Evolutionary conservation across 2,329 filamentous ascomycete species (phyloP).

Genomic region (Elsinoe perseae): DNA sequence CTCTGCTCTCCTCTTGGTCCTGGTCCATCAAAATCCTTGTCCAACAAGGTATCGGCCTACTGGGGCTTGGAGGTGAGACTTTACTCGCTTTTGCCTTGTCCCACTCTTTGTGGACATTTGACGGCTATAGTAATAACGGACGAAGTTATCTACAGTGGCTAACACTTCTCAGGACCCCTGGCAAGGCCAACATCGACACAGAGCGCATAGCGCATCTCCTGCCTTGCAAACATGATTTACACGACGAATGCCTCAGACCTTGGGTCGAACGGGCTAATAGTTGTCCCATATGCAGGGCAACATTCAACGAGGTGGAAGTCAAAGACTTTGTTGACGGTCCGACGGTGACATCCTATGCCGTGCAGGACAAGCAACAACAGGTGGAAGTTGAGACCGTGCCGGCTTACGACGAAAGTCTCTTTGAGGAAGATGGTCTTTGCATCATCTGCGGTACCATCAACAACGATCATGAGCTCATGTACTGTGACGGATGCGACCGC

Average conservation of each 20-base stretch:
- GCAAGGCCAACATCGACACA: conserved; percentile 33
- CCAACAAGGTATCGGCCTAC: not conserved
- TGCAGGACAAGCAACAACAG: conserved; percentile 80
- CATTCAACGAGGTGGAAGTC: conserved; percentile 84
- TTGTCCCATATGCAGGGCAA: conserved; percentile 90
- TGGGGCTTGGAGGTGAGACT: conserved; percentile 27
- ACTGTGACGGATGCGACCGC: conserved; percentile 86
- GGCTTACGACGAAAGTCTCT: conserved; percentile 56
- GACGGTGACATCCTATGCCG: conserved; percentile 52
- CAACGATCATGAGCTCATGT: conserved; percentile 73
- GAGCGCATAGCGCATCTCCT: conserved; percentile 54
- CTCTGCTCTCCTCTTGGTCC: conserved; percentile 2
- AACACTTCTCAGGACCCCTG: conserved; percentile 21
- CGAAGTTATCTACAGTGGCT: conserved; percentile 22
- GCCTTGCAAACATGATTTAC: conserved; percentile 83
- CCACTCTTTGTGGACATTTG: conserved; percentile 25
- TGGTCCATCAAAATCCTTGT: conserved; percentile 1
- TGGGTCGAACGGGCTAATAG: conserved; percentile 98
- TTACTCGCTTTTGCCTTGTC: conserved; percentile 23
- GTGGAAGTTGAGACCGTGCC: conserved; percentile 80
- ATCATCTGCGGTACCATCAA: conserved; percentile 75
- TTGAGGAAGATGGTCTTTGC: conserved; percentile 67
- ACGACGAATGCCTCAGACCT: conserved; percentile 83
- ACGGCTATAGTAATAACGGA: conserved; percentile 17
- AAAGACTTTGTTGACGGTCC: conserved; percentile 64